Percentiles rank a stretch among this genome's conserved stretches.
These are phyloP conservation scores for Hypomyces rosellus DNA, from an alignment of 2,329 filamentous ascomycete genomes.

Conservation along the genomic window DNA sequence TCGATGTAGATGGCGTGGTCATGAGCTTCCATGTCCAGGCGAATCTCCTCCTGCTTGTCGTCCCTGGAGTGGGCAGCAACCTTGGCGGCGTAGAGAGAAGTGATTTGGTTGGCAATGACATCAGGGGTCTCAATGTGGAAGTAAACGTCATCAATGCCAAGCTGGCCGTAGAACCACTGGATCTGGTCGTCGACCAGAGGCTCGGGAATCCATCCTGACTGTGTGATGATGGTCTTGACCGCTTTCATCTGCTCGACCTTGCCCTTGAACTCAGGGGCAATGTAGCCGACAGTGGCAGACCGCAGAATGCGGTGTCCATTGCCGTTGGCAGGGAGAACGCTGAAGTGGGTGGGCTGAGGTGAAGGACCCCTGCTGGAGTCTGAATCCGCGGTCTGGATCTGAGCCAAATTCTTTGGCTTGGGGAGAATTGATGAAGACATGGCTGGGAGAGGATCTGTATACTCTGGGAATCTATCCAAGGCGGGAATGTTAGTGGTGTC, in stretches of 20 bases:
- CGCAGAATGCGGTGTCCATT: slow-evolving; percentile 70
- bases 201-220: slow-evolving; percentile 79
- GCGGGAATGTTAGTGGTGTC: slow-evolving; percentile 31
- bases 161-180: slow-evolving; percentile 93
- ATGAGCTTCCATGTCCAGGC: slow-evolving; percentile 86
- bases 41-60: slow-evolving; percentile 90
- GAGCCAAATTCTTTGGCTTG: slow-evolving; percentile 36
- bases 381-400: slow-evolving; percentile 34
- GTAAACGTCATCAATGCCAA: slow-evolving; percentile 98
- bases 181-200: slow-evolving; percentile 80
- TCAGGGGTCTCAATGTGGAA: slow-evolving; percentile 84
- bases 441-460: slow-evolving; percentile 31
- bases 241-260: slow-evolving; percentile 86
- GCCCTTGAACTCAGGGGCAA: slow-evolving; percentile 88
- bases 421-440: slow-evolving; percentile 25
- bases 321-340: slow-evolving; percentile 50
- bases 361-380: slow-evolving; percentile 62
- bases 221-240: slow-evolving; percentile 77
- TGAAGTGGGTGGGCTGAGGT: slow-evolving; percentile 81
- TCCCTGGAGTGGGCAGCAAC: slow-evolving; percentile 87
- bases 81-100: slow-evolving; percentile 94
- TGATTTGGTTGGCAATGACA: slow-evolving; percentile 88
- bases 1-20: slow-evolving; percentile 99
- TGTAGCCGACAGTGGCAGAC: slow-evolving; percentile 87
- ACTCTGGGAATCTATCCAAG: slow-evolving; percentile 40